Evolutionary conservation across 306 rosid genomes (phyloP).

Genomic region (Ammopiptanthus mongolicus): DNA sequence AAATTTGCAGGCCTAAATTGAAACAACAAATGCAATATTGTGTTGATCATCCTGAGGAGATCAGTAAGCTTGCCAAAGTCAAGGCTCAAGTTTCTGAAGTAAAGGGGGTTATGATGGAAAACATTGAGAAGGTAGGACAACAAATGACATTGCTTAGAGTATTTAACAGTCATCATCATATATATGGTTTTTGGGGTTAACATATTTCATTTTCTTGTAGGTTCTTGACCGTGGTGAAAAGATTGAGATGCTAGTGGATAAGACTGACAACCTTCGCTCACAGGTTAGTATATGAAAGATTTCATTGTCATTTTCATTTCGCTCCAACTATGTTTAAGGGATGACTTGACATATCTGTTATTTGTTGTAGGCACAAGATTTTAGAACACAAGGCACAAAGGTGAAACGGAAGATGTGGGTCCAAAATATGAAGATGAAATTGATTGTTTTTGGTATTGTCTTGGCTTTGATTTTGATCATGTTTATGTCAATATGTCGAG

Average conservation of each 20-base stretch:
- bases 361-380: constrained; percentile 76
- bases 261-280: constrained; percentile 94
- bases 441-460: constrained; percentile 60
- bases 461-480: constrained; percentile 53
- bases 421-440: constrained; percentile 86
- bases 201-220: constrained; percentile 30
- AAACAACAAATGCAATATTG: constrained; percentile 96
- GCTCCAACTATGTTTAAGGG: not conserved
- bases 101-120: constrained; percentile 99
- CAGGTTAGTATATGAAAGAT: constrained; percentile 46
- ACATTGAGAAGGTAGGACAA: constrained; percentile 72
- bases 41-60: constrained; percentile 94
- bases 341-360: not conserved
- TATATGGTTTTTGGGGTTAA: not conserved
- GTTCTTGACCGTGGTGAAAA: constrained; percentile 98
- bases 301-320: not conserved
- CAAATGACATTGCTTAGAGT: not conserved
- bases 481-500: constrained; percentile 64
- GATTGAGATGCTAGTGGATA: constrained; percentile 87
- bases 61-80: constrained; percentile 92
- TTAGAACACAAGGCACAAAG: constrained; percentile 64
- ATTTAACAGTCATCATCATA: not conserved
- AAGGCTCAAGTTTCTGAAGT: constrained; percentile 98
- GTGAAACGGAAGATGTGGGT: constrained; percentile 91
- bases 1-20: constrained; percentile 56